Percentiles rank a stretch among this genome's conserved stretches.
Conservation (phyloP, 176 grass and related monocot genomes). For the Bothriochloa decipiens region DNA sequence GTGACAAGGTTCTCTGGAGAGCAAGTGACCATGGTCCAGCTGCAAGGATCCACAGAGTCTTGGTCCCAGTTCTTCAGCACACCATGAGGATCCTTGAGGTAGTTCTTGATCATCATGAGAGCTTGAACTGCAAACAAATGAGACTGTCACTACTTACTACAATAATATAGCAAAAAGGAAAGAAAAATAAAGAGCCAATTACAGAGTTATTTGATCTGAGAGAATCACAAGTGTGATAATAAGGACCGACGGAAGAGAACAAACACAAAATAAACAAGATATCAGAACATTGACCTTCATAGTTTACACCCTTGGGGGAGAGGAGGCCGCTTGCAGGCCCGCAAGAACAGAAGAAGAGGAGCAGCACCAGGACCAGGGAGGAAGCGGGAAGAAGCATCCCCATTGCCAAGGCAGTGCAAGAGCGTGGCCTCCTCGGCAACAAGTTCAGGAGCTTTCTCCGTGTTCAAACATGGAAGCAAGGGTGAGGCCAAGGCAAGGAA, state of each 20-base stretch:
- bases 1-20: slow-evolving; percentile 70
- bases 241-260: slow-evolving; percentile 30
- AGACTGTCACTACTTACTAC: neutral
- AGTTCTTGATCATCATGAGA: slow-evolving; percentile 80
- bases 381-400: slow-evolving; percentile 33
- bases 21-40: slow-evolving; percentile 90
- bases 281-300: slow-evolving; percentile 63
- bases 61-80: slow-evolving; percentile 88
- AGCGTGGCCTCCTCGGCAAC: slow-evolving; percentile 22
- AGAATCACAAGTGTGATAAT: neutral
- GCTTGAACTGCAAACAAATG: slow-evolving; percentile 68
- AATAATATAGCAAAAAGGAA: neutral
- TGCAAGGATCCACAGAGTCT: slow-evolving; percentile 93
- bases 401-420: slow-evolving; percentile 35
- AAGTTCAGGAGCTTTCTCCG: slow-evolving; percentile 33
- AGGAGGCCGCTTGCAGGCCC: slow-evolving; percentile 56
- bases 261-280: neutral
- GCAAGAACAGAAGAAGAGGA: slow-evolving; percentile 27
- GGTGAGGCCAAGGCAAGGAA: slow-evolving; percentile 55
- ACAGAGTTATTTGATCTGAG: neutral
- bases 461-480: slow-evolving; percentile 51
- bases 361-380: slow-evolving; percentile 27
- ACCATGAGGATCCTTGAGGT: slow-evolving; percentile 76
- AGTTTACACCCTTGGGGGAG: slow-evolving; percentile 88
- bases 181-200: neutral